These are phyloP conservation scores for Symbiodinium pilosum DNA, from an alignment of 73 alveolate species.

Conservation along the genomic window DNA sequence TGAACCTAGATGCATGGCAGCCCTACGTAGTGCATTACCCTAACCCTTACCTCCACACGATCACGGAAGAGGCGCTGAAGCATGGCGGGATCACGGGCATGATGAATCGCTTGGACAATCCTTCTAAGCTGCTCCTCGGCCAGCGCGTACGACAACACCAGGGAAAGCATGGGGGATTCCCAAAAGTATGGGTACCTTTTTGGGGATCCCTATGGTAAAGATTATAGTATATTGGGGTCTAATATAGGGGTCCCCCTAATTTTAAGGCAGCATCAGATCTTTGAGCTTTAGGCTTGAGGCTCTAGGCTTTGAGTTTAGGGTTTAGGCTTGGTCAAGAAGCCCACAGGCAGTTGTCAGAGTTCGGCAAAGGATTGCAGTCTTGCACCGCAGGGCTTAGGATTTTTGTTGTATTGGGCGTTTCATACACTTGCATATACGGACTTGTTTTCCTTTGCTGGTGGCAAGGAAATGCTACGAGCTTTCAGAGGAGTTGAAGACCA, in stretches of 20 bases:
- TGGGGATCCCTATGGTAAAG: too few species aligned
- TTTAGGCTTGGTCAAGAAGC: background rate
- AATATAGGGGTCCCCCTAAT: too few species aligned
- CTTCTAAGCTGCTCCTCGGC: conserved; percentile 51
- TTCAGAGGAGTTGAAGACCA: conserved; percentile 59
- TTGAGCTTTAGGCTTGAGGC: background rate
- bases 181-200: background rate
- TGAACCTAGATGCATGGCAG: too few species aligned
- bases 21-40: too few species aligned
- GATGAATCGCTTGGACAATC: conserved; percentile 93
- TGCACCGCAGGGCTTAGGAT: background rate
- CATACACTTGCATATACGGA: too few species aligned
- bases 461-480: conserved; percentile 83
- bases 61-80: conserved; percentile 53
- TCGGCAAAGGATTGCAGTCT: too few species aligned
- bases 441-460: too few species aligned
- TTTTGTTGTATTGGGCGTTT: background rate
- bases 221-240: background rate
- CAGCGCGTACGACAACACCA: too few species aligned
- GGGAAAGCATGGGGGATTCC: too few species aligned
- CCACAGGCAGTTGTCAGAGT: too few species aligned
- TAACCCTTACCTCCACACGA: background rate
- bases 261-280: too few species aligned
- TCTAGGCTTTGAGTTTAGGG: background rate
- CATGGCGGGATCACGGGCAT: conserved; percentile 94